phyloP scores from a whole-genome alignment of 2,329 filamentous ascomycete species.

The Pyrenophora teres region DNA sequence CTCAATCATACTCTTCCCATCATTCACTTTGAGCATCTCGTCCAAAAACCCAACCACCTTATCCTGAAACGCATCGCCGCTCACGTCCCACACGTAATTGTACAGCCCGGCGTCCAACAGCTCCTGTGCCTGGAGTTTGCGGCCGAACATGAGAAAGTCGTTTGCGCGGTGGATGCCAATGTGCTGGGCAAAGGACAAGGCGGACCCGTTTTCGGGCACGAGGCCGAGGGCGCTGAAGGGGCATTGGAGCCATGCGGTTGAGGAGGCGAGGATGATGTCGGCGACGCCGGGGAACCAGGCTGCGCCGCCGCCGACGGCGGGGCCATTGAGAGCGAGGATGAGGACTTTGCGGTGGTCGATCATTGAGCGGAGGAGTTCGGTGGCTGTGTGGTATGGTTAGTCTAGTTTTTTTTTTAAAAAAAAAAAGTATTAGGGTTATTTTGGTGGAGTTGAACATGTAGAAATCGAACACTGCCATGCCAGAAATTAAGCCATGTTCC shows the following conservation, averaged over 20 bases:
- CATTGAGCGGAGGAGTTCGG: slow-evolving; percentile 51
- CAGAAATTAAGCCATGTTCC: no score
- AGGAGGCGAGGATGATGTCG: slow-evolving; percentile 56
- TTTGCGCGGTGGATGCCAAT: slow-evolving; percentile 58
- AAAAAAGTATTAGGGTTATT: no score
- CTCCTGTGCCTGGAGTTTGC: slow-evolving; percentile 52
- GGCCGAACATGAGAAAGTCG: slow-evolving; percentile 59
- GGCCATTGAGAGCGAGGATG: slow-evolving; percentile 57
- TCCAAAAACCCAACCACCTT: slow-evolving; percentile 51
- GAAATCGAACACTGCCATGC: no score
- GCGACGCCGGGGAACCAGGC: slow-evolving; percentile 57
- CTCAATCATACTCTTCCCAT: slow-evolving; percentile 60
- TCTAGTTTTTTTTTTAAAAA: no score
- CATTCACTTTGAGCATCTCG: slow-evolving; percentile 52
- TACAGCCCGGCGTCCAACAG: slow-evolving; percentile 53
- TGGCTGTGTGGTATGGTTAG: slow-evolving; percentile 9
- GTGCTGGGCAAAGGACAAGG: slow-evolving; percentile 52
- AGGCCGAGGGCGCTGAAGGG: slow-evolving; percentile 56
- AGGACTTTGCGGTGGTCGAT: slow-evolving; percentile 59
- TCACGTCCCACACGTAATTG: slow-evolving; percentile 52
- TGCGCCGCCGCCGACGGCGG: slow-evolving; percentile 56
- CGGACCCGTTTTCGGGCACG: slow-evolving; percentile 56
- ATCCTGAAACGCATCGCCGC: slow-evolving; percentile 49
- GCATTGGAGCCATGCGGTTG: slow-evolving; percentile 54
- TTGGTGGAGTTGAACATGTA: neutral